Base-by-base conservation (phyloP, 202 grass and related monocot genomes). In the Setaria italica region DNA sequence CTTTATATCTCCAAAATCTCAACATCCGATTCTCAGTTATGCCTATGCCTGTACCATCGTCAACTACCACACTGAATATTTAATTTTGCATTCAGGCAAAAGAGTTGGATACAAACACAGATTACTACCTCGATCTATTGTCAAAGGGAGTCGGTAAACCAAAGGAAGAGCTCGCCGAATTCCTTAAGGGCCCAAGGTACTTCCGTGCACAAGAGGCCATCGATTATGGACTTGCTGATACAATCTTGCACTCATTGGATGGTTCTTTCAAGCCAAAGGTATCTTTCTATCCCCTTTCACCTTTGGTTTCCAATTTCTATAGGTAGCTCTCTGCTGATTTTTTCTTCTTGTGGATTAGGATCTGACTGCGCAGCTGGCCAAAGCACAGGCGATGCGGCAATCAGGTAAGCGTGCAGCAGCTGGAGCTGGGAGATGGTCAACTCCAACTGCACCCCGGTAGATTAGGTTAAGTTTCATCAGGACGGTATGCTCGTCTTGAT, bases 211-310 rank as follows among this genome's bases (percentile, higher is more conserved):
- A 95, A 53, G 89, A 98, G 76, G 91, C 96, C 62, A 92, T 94
- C 34, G 88, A 91, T 43, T 95, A 95, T 74, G 95, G 95, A 12
- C 82, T 98, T 64, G 95, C 91, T n/a, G 95, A 95, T 76, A 92
- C 75, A 8, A 91, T 94, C 48, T 73, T 95, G 47, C 62, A 94
- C 51, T 87, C 96, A 2, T 66, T 91, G 56, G 90, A 88, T 91
- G 90, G 85, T 50, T 80, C 92, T 37, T 91, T 85, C 71, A 91
- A 94, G 74, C 84, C 76, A 11, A 88, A 90, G 87, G 92, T 94
- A 82, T 25, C 37, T 59, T 73, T 32, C n/a, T 17, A 17, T 9
- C 67, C 20, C 20, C 2, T 32, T 51, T 60, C 17, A 70, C 62
- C 15, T 11, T 20, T 29, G n/a, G 8, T 67, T 65, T 60, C 17